A percentile compares a stretch with the other conserved stretches of the same genome.
Conservation (phyloP, 1,284 basidiomycete species). For the Sphagnurus paluster region DNA sequence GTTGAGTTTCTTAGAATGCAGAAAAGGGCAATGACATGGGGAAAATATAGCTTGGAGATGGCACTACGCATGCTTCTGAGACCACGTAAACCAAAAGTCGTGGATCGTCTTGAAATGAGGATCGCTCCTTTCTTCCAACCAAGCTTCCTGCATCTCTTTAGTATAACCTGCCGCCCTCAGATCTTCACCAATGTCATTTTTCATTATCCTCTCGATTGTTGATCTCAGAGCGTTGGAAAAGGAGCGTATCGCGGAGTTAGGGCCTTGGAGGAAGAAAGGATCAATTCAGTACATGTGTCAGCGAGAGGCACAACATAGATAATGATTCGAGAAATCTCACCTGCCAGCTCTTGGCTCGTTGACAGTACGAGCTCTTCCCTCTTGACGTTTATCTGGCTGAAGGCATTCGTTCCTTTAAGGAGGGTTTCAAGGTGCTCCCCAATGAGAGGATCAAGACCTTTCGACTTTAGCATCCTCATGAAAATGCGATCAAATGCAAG, state of each 20-base stretch:
- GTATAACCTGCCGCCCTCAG: neutral
- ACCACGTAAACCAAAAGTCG: neutral
- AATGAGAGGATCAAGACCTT: neutral
- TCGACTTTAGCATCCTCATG: neutral
- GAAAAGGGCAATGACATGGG: too few species aligned
- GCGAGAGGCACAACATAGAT: neutral
- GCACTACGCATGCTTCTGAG: too few species aligned
- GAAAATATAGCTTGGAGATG: too few species aligned
- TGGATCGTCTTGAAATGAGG: neutral
- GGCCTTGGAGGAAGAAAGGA: neutral
- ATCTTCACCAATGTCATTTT: neutral
- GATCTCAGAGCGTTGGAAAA: neutral
- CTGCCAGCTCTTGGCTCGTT: neutral
- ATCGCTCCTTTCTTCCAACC: neutral
- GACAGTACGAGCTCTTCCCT: neutral
- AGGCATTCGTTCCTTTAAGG: neutral
- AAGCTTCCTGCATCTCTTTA: neutral
- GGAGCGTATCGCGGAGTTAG: neutral
- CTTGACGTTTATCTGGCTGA: neutral
- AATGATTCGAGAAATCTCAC: neutral
- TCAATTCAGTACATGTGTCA: too few species aligned
- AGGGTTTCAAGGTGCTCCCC: neutral
- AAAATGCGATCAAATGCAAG: neutral
- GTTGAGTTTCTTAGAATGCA: too few species aligned
- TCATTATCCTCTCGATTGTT: neutral